Evolutionary conservation across 2,329 filamentous ascomycete species (phyloP), one percentile per base, ranked within the genome.

Genomic region (Paecilomyces fulvus): DNA sequence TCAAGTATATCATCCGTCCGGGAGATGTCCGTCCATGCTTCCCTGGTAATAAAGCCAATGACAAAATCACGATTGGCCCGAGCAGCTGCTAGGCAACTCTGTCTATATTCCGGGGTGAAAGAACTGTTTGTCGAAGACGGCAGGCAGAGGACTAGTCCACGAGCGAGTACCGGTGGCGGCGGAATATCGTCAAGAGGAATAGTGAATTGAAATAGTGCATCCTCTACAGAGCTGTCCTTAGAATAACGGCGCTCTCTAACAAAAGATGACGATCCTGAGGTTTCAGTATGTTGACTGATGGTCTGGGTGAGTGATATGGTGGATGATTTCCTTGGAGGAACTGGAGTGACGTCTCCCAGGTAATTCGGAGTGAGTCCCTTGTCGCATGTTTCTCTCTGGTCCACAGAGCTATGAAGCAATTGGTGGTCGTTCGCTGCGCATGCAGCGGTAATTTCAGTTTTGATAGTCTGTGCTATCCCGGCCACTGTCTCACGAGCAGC

Each of bases 241-340:
- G 43, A 30, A 20, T 55, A 48, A 6, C 46, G 54, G 12, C 55
- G 51, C n/a, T 55, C 58, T 12, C 17, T 51, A 17, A 52, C 52
- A 0, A 50, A 43, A 30, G 51, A 54, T 11, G 50, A 51, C 46
- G 64, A 59, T 5, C 56, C 55, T 12, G 67, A 69, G 23, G 65
- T 62, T 52, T 72, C 70, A 25, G 70, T 69, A 28, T 71, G 67
- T 55, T 72, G 66, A 25, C 67, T 68, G 56, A 73, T 70, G 3
- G 72, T 73, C 43, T 70, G 71, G 3, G 72, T 75, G 51, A 75
- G 67, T 8, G 73, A 75, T 51, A 75, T 75, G 12, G 72, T 73
- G 14, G 72, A 75, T 17, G 62, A 65, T 62, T 74, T 74, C 51
- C 72, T 65, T 31, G 64, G 63, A 10, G 64, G 58, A 46, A 64